Evolutionary conservation across 1,139 yeast species (phyloP).

Genomic region (Pichia sp.): DNA sequence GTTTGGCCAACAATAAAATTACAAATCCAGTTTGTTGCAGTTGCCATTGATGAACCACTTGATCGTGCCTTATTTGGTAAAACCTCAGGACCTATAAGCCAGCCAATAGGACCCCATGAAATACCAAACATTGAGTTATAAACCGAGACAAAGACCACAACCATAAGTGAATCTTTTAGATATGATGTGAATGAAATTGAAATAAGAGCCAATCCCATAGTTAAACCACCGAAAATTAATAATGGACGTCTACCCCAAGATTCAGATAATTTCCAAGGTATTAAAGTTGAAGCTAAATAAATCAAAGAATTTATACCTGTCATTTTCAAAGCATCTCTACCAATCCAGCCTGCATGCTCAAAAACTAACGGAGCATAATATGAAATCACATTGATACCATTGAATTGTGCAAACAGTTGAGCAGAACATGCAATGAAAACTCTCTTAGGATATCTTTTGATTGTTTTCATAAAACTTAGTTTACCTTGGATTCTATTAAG

Average conservation of each 20-base stretch:
- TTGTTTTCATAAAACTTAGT: conserved; percentile 63
- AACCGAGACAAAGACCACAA: conserved; percentile 67
- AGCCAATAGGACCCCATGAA: conserved; percentile 93
- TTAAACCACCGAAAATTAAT: conserved; percentile 64
- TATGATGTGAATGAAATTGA: conserved; percentile 33
- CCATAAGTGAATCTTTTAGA: conserved; percentile 35
- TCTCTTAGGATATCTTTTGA: conserved; percentile 61
- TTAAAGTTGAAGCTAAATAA: conserved; percentile 68
- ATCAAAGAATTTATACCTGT: conserved; percentile 83
- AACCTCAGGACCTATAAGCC: conserved; percentile 80
- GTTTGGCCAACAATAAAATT: conserved; percentile 87
- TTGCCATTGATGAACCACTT: conserved; percentile 84
- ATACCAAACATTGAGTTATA: conserved; percentile 85
- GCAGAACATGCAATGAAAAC: conserved; percentile 88
- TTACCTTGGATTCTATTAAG: conserved; percentile 76
- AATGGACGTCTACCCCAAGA: conserved; percentile 87
- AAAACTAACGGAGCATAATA: conserved; percentile 92
- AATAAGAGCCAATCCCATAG: conserved; percentile 69
- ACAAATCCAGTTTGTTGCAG: conserved; percentile 94
- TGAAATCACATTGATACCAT: conserved; percentile 88
- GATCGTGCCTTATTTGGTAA: conserved; percentile 84
- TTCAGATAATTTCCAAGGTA: conserved; percentile 90
- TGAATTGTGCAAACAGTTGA: conserved; percentile 85
- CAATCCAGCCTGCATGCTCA: conserved; percentile 93
- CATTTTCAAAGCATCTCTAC: conserved; percentile 82